A percentile compares a stretch with the other conserved stretches of the same genome.
Evolutionary conservation across 192 early-diverging fungal genomes (phyloP).

Genomic region (Coemansia sp.): DNA sequence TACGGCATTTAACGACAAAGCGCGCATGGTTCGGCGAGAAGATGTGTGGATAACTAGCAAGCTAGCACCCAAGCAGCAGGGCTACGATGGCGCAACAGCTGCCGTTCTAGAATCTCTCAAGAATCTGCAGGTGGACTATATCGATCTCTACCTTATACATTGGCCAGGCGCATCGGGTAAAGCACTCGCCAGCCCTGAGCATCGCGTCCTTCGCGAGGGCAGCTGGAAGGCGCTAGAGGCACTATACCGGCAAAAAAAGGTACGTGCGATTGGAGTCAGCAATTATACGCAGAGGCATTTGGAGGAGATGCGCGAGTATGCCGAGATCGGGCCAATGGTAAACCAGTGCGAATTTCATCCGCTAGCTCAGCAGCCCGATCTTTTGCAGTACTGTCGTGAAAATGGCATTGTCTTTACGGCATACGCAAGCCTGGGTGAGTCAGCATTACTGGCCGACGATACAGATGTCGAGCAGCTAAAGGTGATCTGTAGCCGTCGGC

Average conservation of each 20-base stretch:
- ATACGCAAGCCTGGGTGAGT: slow-evolving; percentile 74
- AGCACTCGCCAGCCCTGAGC: slow-evolving; percentile 38
- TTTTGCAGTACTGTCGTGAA: slow-evolving; percentile 59
- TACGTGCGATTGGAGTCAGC: slow-evolving; percentile 71
- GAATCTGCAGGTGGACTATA: slow-evolving; percentile 64
- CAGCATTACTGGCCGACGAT: slow-evolving; percentile 29
- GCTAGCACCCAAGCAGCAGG: slow-evolving; percentile 71
- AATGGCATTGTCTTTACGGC: slow-evolving; percentile 66
- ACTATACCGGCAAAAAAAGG: slow-evolving; percentile 60
- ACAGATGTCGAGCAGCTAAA: slow-evolving; percentile 23
- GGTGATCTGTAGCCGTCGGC: slow-evolving; percentile 19
- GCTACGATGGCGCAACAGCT: slow-evolving; percentile 58
- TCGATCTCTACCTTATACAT: slow-evolving; percentile 77
- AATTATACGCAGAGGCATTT: slow-evolving; percentile 68
- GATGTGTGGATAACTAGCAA: slow-evolving; percentile 76
- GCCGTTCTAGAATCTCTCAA: slow-evolving; percentile 62
- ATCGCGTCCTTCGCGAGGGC: slow-evolving; percentile 56
- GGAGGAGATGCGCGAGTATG: slow-evolving; percentile 59
- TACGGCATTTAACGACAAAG: slow-evolving; percentile 47
- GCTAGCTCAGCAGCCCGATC: slow-evolving; percentile 58
- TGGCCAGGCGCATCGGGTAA: slow-evolving; percentile 67
- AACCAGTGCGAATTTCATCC: slow-evolving; percentile 77
- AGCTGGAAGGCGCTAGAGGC: slow-evolving; percentile 68
- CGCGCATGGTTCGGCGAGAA: slow-evolving; percentile 54
- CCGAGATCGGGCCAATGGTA: slow-evolving; percentile 63